These are phyloP conservation scores for Globisporangium yorkense DNA, from an alignment of 352 stramenopile genomes.

Conservation along the genomic window DNA sequence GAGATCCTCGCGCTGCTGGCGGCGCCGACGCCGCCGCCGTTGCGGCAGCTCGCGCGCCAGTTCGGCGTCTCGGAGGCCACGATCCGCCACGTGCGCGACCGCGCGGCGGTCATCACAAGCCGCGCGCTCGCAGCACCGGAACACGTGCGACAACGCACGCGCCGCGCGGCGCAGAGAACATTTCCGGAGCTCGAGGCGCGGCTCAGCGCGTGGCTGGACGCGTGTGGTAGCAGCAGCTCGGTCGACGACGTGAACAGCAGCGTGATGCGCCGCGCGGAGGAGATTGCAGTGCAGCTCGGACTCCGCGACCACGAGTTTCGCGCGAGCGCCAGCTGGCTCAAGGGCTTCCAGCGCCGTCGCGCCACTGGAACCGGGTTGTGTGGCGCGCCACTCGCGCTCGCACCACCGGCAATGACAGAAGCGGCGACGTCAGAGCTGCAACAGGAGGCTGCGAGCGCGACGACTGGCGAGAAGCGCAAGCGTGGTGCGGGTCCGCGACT, in stretches of 20 bases:
- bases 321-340: slow-evolving; percentile 9
- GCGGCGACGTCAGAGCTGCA: background rate
- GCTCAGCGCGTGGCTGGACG: slow-evolving; percentile 7
- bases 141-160: slow-evolving; percentile 10
- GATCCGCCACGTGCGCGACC: slow-evolving; percentile 15
- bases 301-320: slow-evolving; percentile 12
- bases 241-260: background rate
- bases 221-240: background rate
- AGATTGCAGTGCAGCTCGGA: slow-evolving; percentile 4
- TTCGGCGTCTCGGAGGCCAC: slow-evolving; percentile 11
- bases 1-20: slow-evolving; percentile 14
- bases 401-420: background rate
- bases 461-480: slow-evolving; percentile 8
- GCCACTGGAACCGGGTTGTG: too few relatives aligned
- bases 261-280: slow-evolving; percentile 7
- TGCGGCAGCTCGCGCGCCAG: slow-evolving; percentile 9
- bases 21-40: slow-evolving; percentile 5
- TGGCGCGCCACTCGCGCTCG: background rate
- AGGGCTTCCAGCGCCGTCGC: slow-evolving; percentile 10
- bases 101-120: slow-evolving; percentile 7
- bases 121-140: slow-evolving; percentile 10
- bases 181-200: slow-evolving; percentile 12
- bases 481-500: slow-evolving; percentile 10
- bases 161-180: slow-evolving; percentile 10
- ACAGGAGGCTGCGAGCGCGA: background rate